Evolutionary conservation across 2,329 filamentous ascomycete species (phyloP), one percentile per base, ranked within the genome.

Genomic region (Colletotrichum chrysophilum): DNA sequence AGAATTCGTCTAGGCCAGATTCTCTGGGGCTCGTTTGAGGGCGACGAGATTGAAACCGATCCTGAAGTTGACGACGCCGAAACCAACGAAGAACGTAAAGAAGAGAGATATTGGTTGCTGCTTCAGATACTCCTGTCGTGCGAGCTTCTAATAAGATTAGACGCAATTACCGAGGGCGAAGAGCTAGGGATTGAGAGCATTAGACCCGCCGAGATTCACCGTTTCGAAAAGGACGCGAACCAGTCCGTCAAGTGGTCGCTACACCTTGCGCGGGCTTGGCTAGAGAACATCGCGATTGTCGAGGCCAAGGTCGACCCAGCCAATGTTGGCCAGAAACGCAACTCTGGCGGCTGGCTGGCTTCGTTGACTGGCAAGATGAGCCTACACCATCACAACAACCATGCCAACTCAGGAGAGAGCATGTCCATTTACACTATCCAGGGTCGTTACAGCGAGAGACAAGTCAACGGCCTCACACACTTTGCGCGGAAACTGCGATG

Each of bases 1-100:
- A 89, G 94, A 48, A 93, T 95, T 74, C 88, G 93, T 14, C 86
- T 95, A 2, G 94, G 94, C 8, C 93, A 95, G 83, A 88, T 95
- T 56, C 84, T 95, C 3, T 95, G 93, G 93, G 92, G 89, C 18
- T 85, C 87, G 18, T 84, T 86, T 7, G 81, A 87, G 30, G 89
- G 89, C 56, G 89, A 91, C 77, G 86, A 88, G 62, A 78, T 89
- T n/a, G 87, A 88, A 58, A 90, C 91, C 74, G 87, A 88, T 26
- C 86, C 88, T n/a, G 86, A 87, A 13, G 87, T 89, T 62, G 86
- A 87, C 65, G 88, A 91, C 74, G 87, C 86, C 24, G 85, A 87
- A 26, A 85, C 86, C 36, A 80, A 85, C 14, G 86, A 86, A 67
- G 90, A 91, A 78, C 85, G 90, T 34, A 89, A 88, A 30, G 90